Percentiles rank a stretch among this genome's conserved stretches.
phyloP scores from a whole-genome alignment of 768 basidiomycete genomes.

The Phanerochaete carnosa region DNA sequence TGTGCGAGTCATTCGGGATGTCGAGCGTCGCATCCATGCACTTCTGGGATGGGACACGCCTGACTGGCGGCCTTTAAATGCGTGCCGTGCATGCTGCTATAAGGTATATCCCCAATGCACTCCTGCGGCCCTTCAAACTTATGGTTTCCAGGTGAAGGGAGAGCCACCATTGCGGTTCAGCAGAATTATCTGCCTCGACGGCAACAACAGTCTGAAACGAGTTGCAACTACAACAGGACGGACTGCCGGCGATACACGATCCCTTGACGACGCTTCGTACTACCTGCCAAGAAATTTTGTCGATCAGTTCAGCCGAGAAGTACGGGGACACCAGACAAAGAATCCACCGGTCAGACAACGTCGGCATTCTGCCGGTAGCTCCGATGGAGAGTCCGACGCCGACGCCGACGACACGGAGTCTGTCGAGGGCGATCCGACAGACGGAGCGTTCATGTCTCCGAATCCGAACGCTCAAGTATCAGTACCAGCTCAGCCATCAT shows the following conservation, averaged over 20 bases:
- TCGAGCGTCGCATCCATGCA: slow-evolving; percentile 19
- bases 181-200: slow-evolving; percentile 1
- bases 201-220: slow-evolving; percentile 11
- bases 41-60: slow-evolving; percentile 25
- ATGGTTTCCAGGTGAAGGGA: not conserved
- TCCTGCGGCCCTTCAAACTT: too few relatives aligned
- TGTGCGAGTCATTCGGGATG: slow-evolving; percentile 20
- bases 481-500: too few relatives aligned
- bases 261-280: slow-evolving; percentile 5
- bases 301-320: slow-evolving; percentile 2
- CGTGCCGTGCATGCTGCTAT: slow-evolving; percentile 36
- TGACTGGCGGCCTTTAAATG: slow-evolving; percentile 31
- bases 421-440: slow-evolving; percentile 8
- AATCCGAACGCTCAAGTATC: not conserved
- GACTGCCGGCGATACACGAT: not conserved
- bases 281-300: slow-evolving; percentile 3
- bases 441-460: not conserved
- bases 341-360: not conserved
- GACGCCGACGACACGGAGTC: not conserved
- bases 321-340: not conserved
- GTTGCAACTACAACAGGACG: not conserved
- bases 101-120: slow-evolving; percentile 18
- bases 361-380: not conserved
- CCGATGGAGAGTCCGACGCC: not conserved
- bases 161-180: not conserved